Evolutionary conservation across 2,329 filamentous ascomycete species (phyloP).

Genomic region (Verticillium tricorpus): DNA sequence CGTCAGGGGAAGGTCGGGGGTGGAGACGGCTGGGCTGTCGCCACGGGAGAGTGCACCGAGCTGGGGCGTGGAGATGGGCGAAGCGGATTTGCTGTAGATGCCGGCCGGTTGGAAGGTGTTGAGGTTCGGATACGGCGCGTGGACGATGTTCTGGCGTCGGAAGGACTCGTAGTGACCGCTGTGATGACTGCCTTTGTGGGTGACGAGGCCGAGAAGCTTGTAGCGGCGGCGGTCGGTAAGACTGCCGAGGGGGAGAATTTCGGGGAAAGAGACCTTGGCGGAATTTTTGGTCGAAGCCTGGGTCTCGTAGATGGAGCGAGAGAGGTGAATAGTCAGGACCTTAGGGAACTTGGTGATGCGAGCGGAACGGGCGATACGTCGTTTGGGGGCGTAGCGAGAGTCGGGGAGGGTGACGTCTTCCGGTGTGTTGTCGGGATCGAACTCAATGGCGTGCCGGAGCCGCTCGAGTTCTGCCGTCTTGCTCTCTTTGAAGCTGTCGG

Average conservation of each 20-base stretch:
- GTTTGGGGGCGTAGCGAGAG: constrained; percentile 67
- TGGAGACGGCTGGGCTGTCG: constrained; percentile 40
- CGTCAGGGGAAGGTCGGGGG: constrained; percentile 40
- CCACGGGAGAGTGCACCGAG: constrained; percentile 29
- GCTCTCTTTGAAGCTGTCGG: constrained; percentile 49
- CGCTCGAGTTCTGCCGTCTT: constrained; percentile 42
- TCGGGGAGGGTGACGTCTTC: constrained; percentile 72
- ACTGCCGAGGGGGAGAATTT: constrained; percentile 76
- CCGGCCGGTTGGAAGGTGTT: constrained; percentile 73
- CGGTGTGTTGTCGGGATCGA: constrained; percentile 74
- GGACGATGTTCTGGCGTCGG: constrained; percentile 69
- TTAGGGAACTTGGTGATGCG: constrained; percentile 85
- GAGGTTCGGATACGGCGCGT: constrained; percentile 76
- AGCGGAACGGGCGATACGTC: constrained; percentile 82
- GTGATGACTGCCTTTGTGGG: constrained; percentile 91
- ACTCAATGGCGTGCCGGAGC: constrained; percentile 66
- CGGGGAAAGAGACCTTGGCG: constrained; percentile 89
- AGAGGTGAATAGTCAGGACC: constrained; percentile 86
- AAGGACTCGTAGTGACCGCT: constrained; percentile 98
- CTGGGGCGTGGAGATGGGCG: constrained; percentile 45
- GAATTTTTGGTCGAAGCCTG: constrained; percentile 85
- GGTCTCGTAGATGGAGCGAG: constrained; percentile 83
- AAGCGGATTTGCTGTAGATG: constrained; percentile 62
- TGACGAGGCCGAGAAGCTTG: constrained; percentile 80
- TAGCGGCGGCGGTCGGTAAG: constrained; percentile 76